Evolutionary conservation across 768 basidiomycete genomes (phyloP).

Genomic region (Xerocomellus dryophilus): DNA sequence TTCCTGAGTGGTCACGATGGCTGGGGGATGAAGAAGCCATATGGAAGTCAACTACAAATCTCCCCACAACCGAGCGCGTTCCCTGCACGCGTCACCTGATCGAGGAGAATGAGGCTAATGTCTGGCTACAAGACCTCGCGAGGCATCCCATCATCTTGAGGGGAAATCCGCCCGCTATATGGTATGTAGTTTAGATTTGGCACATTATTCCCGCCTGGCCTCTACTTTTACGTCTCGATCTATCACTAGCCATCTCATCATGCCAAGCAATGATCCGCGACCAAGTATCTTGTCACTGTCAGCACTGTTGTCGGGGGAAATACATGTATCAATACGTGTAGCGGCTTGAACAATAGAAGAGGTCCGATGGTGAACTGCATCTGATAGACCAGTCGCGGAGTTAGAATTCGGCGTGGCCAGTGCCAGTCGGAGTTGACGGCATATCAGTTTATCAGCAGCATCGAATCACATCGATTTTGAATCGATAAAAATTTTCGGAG

Average conservation of each 20-base stretch:
- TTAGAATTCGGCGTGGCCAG: conserved; percentile 15
- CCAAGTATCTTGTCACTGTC: conserved; percentile 5
- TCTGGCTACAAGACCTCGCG: conserved; percentile 3
- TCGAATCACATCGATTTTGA: conserved; percentile 57
- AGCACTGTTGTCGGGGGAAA: background rate
- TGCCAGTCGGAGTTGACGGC: conserved; percentile 43
- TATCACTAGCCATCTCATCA: conserved; percentile 8
- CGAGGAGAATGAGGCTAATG: conserved; percentile 13
- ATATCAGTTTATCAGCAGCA: conserved; percentile 47
- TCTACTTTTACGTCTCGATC: conserved; percentile 9
- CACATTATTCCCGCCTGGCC: conserved; percentile 4
- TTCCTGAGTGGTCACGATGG: conserved; percentile 79
- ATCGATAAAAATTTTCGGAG: conserved; percentile 64
- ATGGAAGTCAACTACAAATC: conserved; percentile 25
- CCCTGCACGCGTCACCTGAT: conserved; percentile 28
- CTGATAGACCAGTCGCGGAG: conserved; percentile 5
- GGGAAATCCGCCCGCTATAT: background rate
- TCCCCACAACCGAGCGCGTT: conserved; percentile 33
- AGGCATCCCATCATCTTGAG: background rate
- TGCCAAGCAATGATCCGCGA: conserved; percentile 12
- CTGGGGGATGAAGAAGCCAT: conserved; percentile 51
- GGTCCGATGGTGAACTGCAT: too few species aligned
- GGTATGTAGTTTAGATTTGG: conserved; percentile 13
- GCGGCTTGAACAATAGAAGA: background rate
- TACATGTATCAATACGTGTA: conserved; percentile 13